These are phyloP conservation scores for Saturnispora hagleri DNA, from an alignment of 805 yeast genomes.

Conservation along the genomic window DNA sequence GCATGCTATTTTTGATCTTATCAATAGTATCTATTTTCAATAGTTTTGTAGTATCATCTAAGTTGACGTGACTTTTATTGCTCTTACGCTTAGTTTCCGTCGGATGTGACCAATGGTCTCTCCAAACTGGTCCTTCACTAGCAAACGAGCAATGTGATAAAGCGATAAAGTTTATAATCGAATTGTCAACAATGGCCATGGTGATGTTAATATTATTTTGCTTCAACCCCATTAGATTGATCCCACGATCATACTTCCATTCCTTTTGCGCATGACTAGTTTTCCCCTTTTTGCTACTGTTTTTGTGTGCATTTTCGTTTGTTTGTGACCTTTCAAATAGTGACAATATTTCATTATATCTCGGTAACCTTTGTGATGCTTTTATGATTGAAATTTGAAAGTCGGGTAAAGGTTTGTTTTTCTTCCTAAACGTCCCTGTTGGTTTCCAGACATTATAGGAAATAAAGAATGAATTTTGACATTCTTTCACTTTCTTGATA, in stretches of 20 bases:
- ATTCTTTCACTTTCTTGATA: constrained; percentile 14
- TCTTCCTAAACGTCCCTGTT: constrained; percentile 56
- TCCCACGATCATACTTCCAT: constrained; percentile 12
- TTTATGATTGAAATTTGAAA: constrained; percentile 58
- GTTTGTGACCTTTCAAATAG: constrained; percentile 26
- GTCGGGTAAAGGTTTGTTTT: constrained; percentile 62
- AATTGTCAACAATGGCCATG: constrained; percentile 67
- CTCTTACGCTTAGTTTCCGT: not conserved
- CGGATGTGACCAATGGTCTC: constrained; percentile 18
- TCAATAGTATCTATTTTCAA: constrained; percentile 5
- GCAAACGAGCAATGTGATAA: constrained; percentile 42
- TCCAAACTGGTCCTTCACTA: constrained; percentile 22
- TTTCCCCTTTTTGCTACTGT: constrained; percentile 3
- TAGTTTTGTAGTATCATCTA: constrained; percentile 2
- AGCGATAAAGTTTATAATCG: constrained; percentile 59
- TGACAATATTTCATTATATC: constrained; percentile 31
- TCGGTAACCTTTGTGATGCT: constrained; percentile 40
- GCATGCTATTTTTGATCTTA: constrained; percentile 4
- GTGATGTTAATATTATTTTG: constrained; percentile 28
- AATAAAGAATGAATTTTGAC: constrained; percentile 25
- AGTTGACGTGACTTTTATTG: not conserved
- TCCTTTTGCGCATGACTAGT: not conserved
- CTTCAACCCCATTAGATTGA: constrained; percentile 10
- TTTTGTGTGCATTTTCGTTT: constrained; percentile 4
- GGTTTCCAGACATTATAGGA: constrained; percentile 83